Evolutionary conservation across 768 basidiomycete genomes (phyloP).

Genomic region (Termitomyces bulborhizus): DNA sequence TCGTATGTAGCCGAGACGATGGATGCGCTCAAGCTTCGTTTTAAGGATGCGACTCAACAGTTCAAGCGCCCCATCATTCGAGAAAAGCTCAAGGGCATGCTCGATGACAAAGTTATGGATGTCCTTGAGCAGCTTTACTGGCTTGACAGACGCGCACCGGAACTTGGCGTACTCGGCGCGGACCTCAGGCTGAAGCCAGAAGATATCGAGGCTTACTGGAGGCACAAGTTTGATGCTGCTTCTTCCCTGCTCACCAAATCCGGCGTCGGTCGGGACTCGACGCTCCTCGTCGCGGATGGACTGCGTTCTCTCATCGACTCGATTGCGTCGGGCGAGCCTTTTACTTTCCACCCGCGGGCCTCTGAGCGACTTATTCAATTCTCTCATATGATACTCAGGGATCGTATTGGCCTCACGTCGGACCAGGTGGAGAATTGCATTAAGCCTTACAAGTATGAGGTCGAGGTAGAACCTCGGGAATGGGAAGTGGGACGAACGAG

Average conservation of each 20-base stretch:
- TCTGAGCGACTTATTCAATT: slow-evolving; percentile 89
- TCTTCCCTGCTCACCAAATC: slow-evolving; percentile 92
- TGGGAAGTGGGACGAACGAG: slow-evolving; percentile 83
- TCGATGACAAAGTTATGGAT: slow-evolving; percentile 96
- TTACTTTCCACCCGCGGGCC: slow-evolving; percentile 83
- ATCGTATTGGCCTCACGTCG: slow-evolving; percentile 89
- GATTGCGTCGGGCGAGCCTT: slow-evolving; percentile 85
- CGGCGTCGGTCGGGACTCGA: slow-evolving; percentile 92
- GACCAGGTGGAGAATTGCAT: slow-evolving; percentile 99
- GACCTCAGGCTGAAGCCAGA: slow-evolving; percentile 67
- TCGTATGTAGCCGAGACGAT: slow-evolving; percentile 98
- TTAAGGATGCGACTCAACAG: slow-evolving; percentile 78
- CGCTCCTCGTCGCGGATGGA: slow-evolving; percentile 91
- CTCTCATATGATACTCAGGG: slow-evolving; percentile 87
- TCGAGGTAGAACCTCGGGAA: slow-evolving; percentile 89
- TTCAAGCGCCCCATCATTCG: slow-evolving; percentile 90
- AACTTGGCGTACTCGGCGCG: slow-evolving; percentile 64
- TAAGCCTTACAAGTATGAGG: slow-evolving; percentile 98
- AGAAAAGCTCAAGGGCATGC: slow-evolving; percentile 81
- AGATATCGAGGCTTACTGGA: slow-evolving; percentile 88
- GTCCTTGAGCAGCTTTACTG: slow-evolving; percentile 97
- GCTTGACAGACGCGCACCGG: slow-evolving; percentile 80
- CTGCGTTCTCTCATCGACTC: slow-evolving; percentile 85
- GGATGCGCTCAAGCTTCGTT: slow-evolving; percentile 84
- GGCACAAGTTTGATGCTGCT: slow-evolving; percentile 93